These are phyloP conservation scores for Peronosclerospora sorghi DNA, from an alignment of 352 stramenopile genomes.

Conservation along the genomic window DNA sequence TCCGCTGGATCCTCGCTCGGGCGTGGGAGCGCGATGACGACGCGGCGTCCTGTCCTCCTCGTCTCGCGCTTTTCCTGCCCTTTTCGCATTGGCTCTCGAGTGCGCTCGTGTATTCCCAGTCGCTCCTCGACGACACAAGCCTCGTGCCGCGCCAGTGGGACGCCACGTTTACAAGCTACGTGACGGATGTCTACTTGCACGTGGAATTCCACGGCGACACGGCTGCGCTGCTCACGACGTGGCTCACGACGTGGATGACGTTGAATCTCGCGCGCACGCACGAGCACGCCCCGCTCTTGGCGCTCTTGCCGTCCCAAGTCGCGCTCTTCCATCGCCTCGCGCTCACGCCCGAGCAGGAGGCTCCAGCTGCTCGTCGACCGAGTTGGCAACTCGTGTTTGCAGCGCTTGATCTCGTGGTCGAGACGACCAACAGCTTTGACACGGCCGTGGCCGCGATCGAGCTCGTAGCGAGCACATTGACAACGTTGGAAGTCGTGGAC, in stretches of 20 bases:
- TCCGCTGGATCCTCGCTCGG: slow-evolving; percentile 6
- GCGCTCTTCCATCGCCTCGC: slow-evolving; percentile 29
- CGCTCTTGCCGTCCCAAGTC: slow-evolving; percentile 40
- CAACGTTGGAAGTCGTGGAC: slow-evolving; percentile 28
- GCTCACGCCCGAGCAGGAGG: slow-evolving; percentile 5
- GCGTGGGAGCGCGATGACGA: no score
- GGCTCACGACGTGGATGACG: slow-evolving; percentile 40
- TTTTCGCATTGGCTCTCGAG: slow-evolving; percentile 21
- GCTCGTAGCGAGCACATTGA: slow-evolving; percentile 23
- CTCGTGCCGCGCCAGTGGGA: slow-evolving; percentile 27
- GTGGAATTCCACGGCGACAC: slow-evolving; percentile 35
- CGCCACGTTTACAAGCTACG: slow-evolving; percentile 26
- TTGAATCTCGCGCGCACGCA: slow-evolving; percentile 21
- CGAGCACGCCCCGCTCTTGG: slow-evolving; percentile 14
- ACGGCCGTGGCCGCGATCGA: slow-evolving; percentile 20
- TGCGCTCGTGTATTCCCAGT: slow-evolving; percentile 29
- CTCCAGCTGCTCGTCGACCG: neutral
- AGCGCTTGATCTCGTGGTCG: slow-evolving; percentile 13
- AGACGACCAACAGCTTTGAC: neutral
- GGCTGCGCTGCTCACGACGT: slow-evolving; percentile 20
- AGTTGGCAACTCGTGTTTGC: slow-evolving; percentile 28
- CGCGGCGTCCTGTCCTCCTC: no score
- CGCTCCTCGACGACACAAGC: slow-evolving; percentile 17
- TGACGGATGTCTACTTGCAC: slow-evolving; percentile 44
- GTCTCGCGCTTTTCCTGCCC: slow-evolving; percentile 19